Base-by-base conservation (phyloP, 73 alveolate species). In the Stentor coeruleus region DNA sequence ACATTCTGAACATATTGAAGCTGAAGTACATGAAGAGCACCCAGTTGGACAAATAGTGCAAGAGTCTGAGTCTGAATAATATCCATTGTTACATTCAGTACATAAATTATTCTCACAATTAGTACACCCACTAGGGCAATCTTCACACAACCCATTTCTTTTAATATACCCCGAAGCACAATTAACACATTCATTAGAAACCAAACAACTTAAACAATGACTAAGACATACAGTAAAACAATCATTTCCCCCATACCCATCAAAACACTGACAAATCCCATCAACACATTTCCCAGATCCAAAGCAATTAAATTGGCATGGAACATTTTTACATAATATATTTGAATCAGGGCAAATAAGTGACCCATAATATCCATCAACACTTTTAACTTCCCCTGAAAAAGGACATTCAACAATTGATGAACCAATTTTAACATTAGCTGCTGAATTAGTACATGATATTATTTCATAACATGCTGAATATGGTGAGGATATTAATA, bases 221-320 rank as follows among this genome's bases (percentile, higher is more conserved):
- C 49, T 40, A 66, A 1, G 20, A 40, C 79, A 66, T 26, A 26
- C 2, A 1, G 33, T 31, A 0, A 0, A 20, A 66, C 79, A 66
- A 66, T 66, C 79, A 66, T 26, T 40, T 66, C 79, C 79, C 14
- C 79, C 79, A 66, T 14, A 26, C 39, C 79, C 79, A 66, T 26
- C 37, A 20, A 28, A 28, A 66, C 79, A 66, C n/a, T 20, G 11
- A 33, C 79, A 66, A 20, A 26, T 31, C 1, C 79, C 79, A 26
- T 33, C 2, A 1, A 33, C 36, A 33, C 79, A 66, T 20, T 26
- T 66, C 79, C 79, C 79, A 20, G n/a, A 26, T 26, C 79, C 79
- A 14, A 20, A 28, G 79, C 79, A 66, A 28, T 26, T 40, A 66
- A 28, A 40, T 0, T 28, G 1, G 2, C 79, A 66, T 26, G 79